phyloP scores from a whole-genome alignment of 345 rosid genomes.

The Brassica nigra region DNA sequence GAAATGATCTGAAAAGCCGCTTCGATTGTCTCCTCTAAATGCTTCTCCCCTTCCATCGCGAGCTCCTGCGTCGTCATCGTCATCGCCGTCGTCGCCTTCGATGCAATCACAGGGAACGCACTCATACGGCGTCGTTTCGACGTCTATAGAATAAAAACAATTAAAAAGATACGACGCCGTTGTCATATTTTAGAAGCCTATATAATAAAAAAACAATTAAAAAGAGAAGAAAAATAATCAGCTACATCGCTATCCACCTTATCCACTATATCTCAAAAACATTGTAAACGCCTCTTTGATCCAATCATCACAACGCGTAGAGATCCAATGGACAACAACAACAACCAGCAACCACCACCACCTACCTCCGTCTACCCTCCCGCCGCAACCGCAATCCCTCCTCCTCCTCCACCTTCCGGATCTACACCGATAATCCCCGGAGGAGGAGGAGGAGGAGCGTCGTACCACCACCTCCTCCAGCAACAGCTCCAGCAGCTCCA shows the following conservation, averaged over 20 bases:
- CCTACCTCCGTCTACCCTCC: constrained; percentile 56
- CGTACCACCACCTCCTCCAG: constrained; percentile 80
- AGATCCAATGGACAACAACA: constrained; percentile 47
- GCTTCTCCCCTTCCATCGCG: constrained; percentile 84
- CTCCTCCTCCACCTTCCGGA: constrained; percentile 65
- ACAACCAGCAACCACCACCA: constrained; percentile 53
- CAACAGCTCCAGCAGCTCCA: constrained; percentile 92
- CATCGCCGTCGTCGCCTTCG: constrained; percentile 39
- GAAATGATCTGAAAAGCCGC: constrained; percentile 82
- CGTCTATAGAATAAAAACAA: not conserved
- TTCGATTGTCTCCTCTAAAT: constrained; percentile 83
- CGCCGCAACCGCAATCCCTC: constrained; percentile 54
- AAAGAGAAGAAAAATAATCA: constrained; percentile 19
- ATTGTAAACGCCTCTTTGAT: constrained; percentile 36
- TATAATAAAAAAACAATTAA: no score
- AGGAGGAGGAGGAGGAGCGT: constrained; percentile 57
- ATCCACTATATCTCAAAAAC: constrained; percentile 28
- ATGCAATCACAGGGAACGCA: not conserved
- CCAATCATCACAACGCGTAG: constrained; percentile 42
- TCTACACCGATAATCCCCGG: constrained; percentile 69
- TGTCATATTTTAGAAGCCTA: no score
- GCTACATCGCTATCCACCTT: constrained; percentile 45
- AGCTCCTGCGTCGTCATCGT: constrained; percentile 75
- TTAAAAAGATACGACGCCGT: not conserved
- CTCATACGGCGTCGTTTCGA: not conserved